Percentiles rank a stretch among this genome's conserved stretches.
phyloP scores from a whole-genome alignment of 495 filamentous ascomycete genomes.

The Aspergillus kassunensis region DNA sequence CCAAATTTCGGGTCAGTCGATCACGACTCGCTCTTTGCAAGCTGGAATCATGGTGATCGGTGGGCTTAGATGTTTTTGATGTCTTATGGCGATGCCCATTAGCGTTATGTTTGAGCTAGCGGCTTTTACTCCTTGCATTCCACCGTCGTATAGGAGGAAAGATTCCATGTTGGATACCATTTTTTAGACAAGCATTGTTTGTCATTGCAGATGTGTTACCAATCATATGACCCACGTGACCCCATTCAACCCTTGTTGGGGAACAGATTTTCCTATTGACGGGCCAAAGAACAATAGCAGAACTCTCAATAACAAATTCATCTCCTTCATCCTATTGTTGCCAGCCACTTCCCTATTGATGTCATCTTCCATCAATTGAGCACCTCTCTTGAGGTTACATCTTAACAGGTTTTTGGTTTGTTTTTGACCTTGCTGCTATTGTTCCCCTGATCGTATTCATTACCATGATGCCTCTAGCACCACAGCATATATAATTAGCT shows the following conservation, averaged over 20 bases:
- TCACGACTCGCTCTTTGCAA: conserved; percentile 11
- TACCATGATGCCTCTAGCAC: no score
- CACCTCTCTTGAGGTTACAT: background rate
- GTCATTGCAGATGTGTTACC: background rate
- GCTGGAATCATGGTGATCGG: conserved; percentile 17
- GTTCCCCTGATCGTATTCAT: background rate
- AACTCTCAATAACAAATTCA: conserved; percentile 14
- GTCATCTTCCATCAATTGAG: background rate
- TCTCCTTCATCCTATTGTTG: conserved; percentile 10
- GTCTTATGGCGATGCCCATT: conserved; percentile 11
- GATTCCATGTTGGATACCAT: background rate
- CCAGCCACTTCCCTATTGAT: conserved; percentile 11
- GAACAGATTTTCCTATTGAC: conserved; percentile 16
- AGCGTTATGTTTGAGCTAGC: background rate
- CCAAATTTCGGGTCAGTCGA: background rate
- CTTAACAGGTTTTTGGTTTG: background rate
- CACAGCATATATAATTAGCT: background rate
- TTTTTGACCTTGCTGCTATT: background rate
- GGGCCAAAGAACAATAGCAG: conserved; percentile 19
- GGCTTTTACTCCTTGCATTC: background rate
- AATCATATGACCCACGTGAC: conserved; percentile 12
- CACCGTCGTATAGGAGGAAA: background rate
- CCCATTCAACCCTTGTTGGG: conserved; percentile 5
- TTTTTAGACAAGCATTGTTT: no score
- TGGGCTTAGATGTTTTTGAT: conserved; percentile 12